Conservation (phyloP, 2,329 filamentous ascomycete species). For the Epichloe gansuensis region DNA sequence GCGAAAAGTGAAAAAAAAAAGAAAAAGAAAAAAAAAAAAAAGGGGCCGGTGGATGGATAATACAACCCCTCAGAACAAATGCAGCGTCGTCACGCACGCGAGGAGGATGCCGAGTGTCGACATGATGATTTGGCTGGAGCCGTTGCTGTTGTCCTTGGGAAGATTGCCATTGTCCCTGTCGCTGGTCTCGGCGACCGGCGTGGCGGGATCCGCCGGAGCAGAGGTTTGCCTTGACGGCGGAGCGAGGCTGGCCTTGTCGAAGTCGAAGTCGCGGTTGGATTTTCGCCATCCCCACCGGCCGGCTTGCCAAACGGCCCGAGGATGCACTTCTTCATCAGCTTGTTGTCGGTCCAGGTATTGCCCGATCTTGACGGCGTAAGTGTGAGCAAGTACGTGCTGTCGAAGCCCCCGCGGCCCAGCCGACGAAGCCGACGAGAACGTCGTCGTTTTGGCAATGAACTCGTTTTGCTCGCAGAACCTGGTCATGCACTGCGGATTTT, state of each 20-base stretch:
- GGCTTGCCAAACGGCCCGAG: conserved; percentile 20
- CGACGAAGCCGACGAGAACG: conserved; percentile 34
- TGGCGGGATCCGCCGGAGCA: neutral
- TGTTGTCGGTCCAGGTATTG: conserved; percentile 22
- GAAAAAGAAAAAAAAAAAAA: fast-evolving
- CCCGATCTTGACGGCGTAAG: conserved; percentile 24
- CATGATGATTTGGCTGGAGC: neutral
- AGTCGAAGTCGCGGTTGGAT: neutral
- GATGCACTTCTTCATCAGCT: conserved; percentile 31
- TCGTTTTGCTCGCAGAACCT: conserved; percentile 34
- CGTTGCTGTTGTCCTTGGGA: neutral
- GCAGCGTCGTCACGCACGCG: neutral
- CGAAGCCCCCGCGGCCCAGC: conserved; percentile 35
- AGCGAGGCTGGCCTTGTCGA: neutral
- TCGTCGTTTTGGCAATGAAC: conserved; percentile 34
- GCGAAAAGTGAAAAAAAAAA: too few relatives aligned
- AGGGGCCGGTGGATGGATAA: too few relatives aligned
- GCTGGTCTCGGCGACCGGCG: neutral
- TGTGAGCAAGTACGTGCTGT: conserved; percentile 27
- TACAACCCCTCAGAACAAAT: neutral
- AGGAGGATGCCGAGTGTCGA: neutral
- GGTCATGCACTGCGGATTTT: conserved; percentile 23
- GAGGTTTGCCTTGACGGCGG: too few relatives aligned
- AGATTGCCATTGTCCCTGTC: neutral
- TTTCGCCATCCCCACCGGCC: too few relatives aligned